Base-by-base conservation (phyloP, 225 moss, liverwort and hornwort species). In the Pseudoscleropodium purum region DNA sequence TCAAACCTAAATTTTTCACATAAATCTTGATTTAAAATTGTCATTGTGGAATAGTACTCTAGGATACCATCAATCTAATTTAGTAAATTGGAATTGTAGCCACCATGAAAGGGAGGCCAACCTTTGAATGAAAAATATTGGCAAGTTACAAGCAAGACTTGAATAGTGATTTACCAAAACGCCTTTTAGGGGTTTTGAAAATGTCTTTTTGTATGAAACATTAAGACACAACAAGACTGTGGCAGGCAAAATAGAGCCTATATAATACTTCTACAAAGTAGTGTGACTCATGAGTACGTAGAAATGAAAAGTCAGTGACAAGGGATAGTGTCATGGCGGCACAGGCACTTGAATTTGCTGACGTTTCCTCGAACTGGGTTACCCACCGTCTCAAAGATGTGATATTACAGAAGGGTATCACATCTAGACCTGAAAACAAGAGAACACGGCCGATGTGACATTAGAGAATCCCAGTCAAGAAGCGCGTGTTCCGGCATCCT, bases 11-110 rank as follows among this genome's bases (percentile, higher is more conserved):
- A 7, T 29, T 79, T n/a, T 56, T 7, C 4, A 59, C 0, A 7
- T 29, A 39, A 0, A 2, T 59, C 17, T 59, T 80, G 7, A 13
- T 39, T 80, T 39, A 5, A 29, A 60, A n/a, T 5, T n/a, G 6
- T 29, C 27, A 4, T 0, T 41, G 0, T 19, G 2, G 5, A 4
- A 20, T 1, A 81, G 2, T 60, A 6, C 0, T 41, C 0, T 13
- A 1, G 4, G 5, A 30, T 0, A 41, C 2, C 41, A 13, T 30
- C 30, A 80, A 39, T 2, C 0, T 60, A 0, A 59, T 39, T 29
- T 30, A 19, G 2, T 39, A 8, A 29, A 59, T 59, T 3, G 2
- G 0, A n/a, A 19, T 59, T 19, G 5, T 12, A 59, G 13, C 2
- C 13, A 27, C 5, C 2, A 18, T 57, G 5, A 18, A 18, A 59